Percentiles rank a stretch among this genome's conserved stretches.
These are phyloP conservation scores for Scedosporium aurantiacum DNA, from an alignment of 2,329 filamentous ascomycete genomes.

Conservation along the genomic window DNA sequence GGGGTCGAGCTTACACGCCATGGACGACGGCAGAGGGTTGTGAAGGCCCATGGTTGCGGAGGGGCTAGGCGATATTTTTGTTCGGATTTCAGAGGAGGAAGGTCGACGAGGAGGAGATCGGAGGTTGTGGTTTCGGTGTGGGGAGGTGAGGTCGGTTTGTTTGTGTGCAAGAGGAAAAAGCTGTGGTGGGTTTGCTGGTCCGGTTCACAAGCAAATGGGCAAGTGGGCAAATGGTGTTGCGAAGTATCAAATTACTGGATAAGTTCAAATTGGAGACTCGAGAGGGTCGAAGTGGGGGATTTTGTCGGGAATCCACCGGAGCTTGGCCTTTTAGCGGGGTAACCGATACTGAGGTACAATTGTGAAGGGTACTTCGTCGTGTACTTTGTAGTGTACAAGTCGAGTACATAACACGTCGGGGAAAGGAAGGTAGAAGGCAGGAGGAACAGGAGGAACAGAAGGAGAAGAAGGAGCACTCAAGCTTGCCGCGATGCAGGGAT, in stretches of 20 bases:
- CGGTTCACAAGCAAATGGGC: background rate
- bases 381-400: no score
- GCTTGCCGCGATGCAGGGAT: background rate
- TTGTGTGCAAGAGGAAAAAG: background rate
- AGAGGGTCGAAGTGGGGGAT: background rate
- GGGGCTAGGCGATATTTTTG: background rate
- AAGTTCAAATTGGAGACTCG: background rate
- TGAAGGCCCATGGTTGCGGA: constrained; percentile 46
- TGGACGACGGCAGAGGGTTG: constrained; percentile 55
- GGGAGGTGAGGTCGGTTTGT: background rate
- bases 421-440: no score
- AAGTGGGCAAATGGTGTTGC: no score
- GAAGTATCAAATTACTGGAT: no score
- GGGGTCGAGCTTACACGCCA: constrained; percentile 48
- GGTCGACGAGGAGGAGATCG: background rate
- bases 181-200: background rate
- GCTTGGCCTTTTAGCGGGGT: constrained; percentile 5
- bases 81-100: background rate
- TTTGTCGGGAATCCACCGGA: background rate
- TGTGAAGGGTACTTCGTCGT: no score
- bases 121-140: background rate
- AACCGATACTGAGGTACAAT: background rate
- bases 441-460: background rate
- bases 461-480: background rate
- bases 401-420: no score